A percentile compares a stretch with the other conserved stretches of the same genome.
These are phyloP conservation scores for Trichoderma parareesei DNA, from an alignment of 495 filamentous ascomycete genomes.

Conservation along the genomic window DNA sequence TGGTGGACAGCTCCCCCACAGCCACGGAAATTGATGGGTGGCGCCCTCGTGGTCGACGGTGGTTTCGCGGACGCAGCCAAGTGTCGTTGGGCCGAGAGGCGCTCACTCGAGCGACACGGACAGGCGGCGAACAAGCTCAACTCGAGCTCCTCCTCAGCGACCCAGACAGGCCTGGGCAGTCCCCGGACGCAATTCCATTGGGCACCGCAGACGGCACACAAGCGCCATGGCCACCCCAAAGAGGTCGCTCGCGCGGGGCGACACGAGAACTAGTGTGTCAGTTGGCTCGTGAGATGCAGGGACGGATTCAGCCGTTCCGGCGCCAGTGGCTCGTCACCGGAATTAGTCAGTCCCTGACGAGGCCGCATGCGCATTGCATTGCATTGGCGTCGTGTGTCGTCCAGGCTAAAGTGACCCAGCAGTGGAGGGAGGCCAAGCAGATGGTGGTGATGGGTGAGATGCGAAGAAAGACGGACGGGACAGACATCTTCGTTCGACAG, in stretches of 20 bases:
- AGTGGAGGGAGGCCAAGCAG: neutral
- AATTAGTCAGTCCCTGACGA: neutral
- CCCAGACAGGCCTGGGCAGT: too few species aligned
- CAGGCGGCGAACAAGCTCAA: neutral
- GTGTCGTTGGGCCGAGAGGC: neutral
- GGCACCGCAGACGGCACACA: neutral
- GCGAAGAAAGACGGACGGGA: neutral
- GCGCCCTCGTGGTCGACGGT: neutral
- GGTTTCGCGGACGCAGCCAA: neutral
- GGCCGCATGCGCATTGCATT: neutral
- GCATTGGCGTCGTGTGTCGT: neutral
- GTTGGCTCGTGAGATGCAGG: neutral
- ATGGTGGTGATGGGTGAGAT: neutral
- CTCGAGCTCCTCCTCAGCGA: neutral
- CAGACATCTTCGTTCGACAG: neutral
- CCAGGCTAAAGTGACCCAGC: neutral
- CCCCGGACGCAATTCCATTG: too few species aligned
- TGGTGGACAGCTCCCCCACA: neutral
- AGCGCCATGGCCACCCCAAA: neutral
- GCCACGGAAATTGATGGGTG: neutral
- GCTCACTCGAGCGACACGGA: neutral
- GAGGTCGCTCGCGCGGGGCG: neutral
- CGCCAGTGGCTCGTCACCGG: constrained; percentile 1
- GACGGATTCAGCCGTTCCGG: constrained; percentile 9
- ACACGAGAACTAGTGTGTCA: neutral